These are phyloP conservation scores for Xerocomus brunneocitrinus DNA, from an alignment of 768 basidiomycete species.

Conservation along the genomic window DNA sequence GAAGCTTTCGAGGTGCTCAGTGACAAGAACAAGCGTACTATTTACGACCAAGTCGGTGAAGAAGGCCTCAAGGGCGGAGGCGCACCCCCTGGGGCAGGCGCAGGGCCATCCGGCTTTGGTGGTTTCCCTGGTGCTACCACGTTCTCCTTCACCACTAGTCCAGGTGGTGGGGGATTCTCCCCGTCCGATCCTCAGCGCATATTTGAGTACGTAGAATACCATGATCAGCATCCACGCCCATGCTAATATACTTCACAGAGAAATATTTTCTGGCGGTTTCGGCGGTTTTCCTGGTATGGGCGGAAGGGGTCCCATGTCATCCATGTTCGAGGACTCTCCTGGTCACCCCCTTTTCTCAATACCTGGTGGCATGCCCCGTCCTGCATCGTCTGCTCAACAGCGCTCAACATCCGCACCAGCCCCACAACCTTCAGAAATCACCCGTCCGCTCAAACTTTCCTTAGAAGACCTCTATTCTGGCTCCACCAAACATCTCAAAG, in stretches of 20 bases:
- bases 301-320: slow-evolving; percentile 27
- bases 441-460: slow-evolving; percentile 77
- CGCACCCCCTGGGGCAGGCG: slow-evolving; percentile 47
- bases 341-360: slow-evolving; percentile 38
- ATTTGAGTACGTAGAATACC: slow-evolving; percentile 64
- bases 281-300: slow-evolving; percentile 34
- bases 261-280: slow-evolving; percentile 44
- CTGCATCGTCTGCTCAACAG: slow-evolving; percentile 28
- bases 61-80: slow-evolving; percentile 83
- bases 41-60: slow-evolving; percentile 94
- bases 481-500: slow-evolving; percentile 81
- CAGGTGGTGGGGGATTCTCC: slow-evolving; percentile 52
- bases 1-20: slow-evolving; percentile 96
- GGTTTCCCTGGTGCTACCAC: slow-evolving; percentile 48
- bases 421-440: slow-evolving; percentile 54
- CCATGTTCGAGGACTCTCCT: slow-evolving; percentile 40
- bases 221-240: neutral
- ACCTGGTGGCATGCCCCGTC: slow-evolving; percentile 56
- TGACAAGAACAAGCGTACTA: slow-evolving; percentile 76
- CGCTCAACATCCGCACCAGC: slow-evolving; percentile 28
- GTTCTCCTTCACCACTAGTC: slow-evolving; percentile 54
- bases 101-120: slow-evolving; percentile 33
- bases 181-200: slow-evolving; percentile 84
- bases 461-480: slow-evolving; percentile 86
- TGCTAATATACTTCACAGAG: slow-evolving; percentile 32